Evolutionary conservation across 352 stramenopile species (phyloP).

Genomic region (Pseudoperonospora humuli): DNA sequence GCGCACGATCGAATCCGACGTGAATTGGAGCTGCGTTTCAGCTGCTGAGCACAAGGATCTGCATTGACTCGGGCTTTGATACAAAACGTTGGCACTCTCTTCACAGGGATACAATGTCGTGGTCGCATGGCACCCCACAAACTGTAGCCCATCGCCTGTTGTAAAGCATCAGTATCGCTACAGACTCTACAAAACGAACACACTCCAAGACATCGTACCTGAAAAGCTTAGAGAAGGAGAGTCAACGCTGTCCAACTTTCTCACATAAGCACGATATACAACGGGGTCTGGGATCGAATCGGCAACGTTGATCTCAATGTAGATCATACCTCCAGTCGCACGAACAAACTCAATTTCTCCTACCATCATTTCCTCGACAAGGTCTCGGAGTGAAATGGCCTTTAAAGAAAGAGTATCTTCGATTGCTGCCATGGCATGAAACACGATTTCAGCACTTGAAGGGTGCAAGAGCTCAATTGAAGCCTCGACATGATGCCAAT

Average conservation of each 20-base stretch:
- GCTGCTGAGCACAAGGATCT: slow-evolving; percentile 12
- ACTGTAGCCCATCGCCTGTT: slow-evolving; percentile 27
- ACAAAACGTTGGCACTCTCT: slow-evolving; percentile 1
- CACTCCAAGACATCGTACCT: slow-evolving; percentile 18
- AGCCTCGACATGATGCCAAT: slow-evolving; percentile 26
- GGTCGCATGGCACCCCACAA: slow-evolving; percentile 25
- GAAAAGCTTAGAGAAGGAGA: slow-evolving; percentile 17
- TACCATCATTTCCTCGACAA: slow-evolving; percentile 1
- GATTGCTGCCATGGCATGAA: slow-evolving; percentile 17
- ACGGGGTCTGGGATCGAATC: slow-evolving; percentile 6
- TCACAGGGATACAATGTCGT: slow-evolving; percentile 20
- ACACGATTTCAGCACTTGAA: slow-evolving; percentile 25
- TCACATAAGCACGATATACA: slow-evolving; percentile 34
- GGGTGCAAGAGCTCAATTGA: slow-evolving; percentile 15
- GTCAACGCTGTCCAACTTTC: not conserved
- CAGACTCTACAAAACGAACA: not conserved
- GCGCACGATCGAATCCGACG: slow-evolving; percentile 14
- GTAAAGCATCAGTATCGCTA: slow-evolving; percentile 1
- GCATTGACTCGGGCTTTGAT: slow-evolving; percentile 18
- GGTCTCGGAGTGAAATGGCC: slow-evolving; percentile 20
- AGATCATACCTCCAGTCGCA: slow-evolving; percentile 40
- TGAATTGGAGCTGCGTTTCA: slow-evolving; percentile 36
- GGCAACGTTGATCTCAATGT: slow-evolving; percentile 9
- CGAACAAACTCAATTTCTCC: slow-evolving; percentile 19
- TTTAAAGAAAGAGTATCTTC: slow-evolving; percentile 37